Evolutionary conservation across 2,329 filamentous ascomycete species (phyloP).

Genomic region (Zymoseptoria ardabiliae): DNA sequence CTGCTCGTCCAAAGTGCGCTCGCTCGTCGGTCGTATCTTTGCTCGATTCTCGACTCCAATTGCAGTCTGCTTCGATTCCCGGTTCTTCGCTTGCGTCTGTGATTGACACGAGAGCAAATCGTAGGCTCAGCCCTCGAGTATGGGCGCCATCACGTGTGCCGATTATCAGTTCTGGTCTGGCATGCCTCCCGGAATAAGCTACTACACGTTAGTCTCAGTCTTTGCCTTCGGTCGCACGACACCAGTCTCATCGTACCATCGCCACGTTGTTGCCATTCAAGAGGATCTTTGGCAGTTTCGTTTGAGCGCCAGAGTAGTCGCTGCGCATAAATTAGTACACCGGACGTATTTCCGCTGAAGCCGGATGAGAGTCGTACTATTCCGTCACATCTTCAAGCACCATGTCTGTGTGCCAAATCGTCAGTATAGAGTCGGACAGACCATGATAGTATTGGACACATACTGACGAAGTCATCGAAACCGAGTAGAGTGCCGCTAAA

Average conservation of each 20-base stretch:
- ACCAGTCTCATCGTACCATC: constrained; percentile 63
- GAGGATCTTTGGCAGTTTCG: constrained; percentile 86
- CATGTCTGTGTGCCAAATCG: constrained; percentile 62
- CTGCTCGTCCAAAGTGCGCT: no score
- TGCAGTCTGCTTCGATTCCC: no score
- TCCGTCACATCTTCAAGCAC: constrained; percentile 95
- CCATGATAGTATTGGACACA: constrained; percentile 41
- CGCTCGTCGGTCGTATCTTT: no score
- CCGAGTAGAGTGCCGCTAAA: constrained; percentile 91
- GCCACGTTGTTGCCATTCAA: constrained; percentile 98
- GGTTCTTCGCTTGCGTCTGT: not conserved
- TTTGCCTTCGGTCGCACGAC: not conserved
- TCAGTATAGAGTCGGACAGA: constrained; percentile 5
- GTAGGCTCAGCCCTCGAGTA: not conserved
- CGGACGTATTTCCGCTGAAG: not conserved
- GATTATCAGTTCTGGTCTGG: constrained; percentile 15
- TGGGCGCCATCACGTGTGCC: not conserved
- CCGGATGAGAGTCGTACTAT: constrained; percentile 53
- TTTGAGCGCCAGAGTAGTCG: constrained; percentile 79
- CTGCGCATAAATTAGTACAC: constrained; percentile 40
- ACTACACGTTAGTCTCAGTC: not conserved
- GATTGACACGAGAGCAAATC: not conserved
- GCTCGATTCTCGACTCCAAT: no score
- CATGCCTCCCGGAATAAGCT: constrained; percentile 25
- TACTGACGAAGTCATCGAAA: constrained; percentile 99